These are phyloP conservation scores for Amanita fuliginea DNA, from an alignment of 768 basidiomycete species.

Conservation along the genomic window DNA sequence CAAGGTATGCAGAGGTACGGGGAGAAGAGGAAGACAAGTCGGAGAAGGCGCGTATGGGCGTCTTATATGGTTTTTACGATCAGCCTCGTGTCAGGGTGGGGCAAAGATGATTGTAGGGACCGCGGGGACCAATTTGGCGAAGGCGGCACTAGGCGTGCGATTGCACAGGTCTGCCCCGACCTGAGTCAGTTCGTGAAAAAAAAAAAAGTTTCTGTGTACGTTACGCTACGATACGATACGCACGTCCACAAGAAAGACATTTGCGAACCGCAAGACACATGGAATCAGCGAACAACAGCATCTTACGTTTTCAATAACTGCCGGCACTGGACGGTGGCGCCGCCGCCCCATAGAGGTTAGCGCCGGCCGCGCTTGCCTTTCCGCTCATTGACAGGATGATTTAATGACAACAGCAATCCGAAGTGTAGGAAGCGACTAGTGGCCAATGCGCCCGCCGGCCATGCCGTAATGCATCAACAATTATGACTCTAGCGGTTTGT, in stretches of 20 bases:
- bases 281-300: background rate
- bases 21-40: constrained; percentile 21
- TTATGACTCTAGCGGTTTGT: background rate
- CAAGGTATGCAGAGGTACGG: constrained; percentile 18
- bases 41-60: constrained; percentile 24
- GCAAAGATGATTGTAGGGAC: constrained; percentile 1
- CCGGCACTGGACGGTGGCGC: background rate
- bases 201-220: too few species aligned
- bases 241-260: background rate
- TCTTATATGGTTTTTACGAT: constrained; percentile 30
- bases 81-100: constrained; percentile 27
- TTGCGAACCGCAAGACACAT: background rate
- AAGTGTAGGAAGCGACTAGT: background rate
- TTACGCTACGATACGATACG: too few species aligned
- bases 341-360: background rate
- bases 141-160: background rate
- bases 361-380: background rate
- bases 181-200: background rate
- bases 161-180: background rate
- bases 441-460: background rate
- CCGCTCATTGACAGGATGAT: background rate
- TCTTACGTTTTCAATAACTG: background rate
- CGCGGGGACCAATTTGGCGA: constrained; percentile 2
- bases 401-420: background rate
- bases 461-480: background rate